Conservation (phyloP, 371 early-diverging fungal species). For the Syncephalastrum racemosum region DNA sequence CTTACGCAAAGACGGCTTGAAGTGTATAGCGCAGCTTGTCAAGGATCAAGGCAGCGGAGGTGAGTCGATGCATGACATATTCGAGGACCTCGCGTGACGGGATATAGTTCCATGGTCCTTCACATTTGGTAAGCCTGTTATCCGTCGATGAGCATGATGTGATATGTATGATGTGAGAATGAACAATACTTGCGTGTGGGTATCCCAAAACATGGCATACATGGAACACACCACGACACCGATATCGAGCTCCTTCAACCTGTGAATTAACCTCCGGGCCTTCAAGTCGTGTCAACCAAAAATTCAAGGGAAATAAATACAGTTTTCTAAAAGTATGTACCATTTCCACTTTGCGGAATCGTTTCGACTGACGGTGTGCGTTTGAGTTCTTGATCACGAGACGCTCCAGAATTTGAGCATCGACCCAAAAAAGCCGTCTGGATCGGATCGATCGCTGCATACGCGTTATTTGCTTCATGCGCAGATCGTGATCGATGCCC, state of each 20-base stretch:
- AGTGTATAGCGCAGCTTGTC: constrained; percentile 38
- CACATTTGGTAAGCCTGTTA: constrained; percentile 14
- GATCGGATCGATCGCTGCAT: not conserved
- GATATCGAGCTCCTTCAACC: constrained; percentile 28
- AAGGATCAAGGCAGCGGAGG: constrained; percentile 30
- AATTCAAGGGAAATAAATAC: not conserved
- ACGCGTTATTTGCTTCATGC: constrained; percentile 11
- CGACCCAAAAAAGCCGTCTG: constrained; percentile 37
- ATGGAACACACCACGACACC: constrained; percentile 29
- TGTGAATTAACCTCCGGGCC: constrained; percentile 29
- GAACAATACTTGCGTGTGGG: constrained; percentile 21
- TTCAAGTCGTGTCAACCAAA: not conserved
- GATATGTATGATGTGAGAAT: not conserved
- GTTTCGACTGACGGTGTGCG: constrained; percentile 40
- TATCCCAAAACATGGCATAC: constrained; percentile 36
- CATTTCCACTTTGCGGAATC: constrained; percentile 26
- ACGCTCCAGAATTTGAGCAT: constrained; percentile 32
- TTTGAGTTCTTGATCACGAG: constrained; percentile 37
- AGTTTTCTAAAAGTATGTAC: not conserved
- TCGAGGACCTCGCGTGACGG: constrained; percentile 39
- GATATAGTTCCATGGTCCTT: constrained; percentile 28
- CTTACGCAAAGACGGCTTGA: constrained; percentile 4
- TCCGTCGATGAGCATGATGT: not conserved
- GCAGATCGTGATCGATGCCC: constrained; percentile 22
- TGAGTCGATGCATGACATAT: constrained; percentile 39